phyloP scores from a whole-genome alignment of 2,329 filamentous ascomycete species.

The Epichloe bromicola region DNA sequence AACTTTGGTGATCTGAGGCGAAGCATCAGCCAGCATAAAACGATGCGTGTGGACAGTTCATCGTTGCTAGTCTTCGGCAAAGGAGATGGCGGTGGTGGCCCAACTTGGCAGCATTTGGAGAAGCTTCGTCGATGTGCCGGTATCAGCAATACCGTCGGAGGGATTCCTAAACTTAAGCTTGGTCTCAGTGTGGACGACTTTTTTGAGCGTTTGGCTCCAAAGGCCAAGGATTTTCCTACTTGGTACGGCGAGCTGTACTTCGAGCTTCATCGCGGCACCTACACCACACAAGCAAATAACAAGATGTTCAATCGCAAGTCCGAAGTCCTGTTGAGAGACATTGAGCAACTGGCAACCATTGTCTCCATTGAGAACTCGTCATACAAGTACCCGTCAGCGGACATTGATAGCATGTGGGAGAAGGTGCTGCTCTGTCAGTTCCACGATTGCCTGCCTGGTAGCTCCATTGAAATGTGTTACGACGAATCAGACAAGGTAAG shows the following conservation, averaged over 20 bases:
- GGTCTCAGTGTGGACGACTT: conserved; percentile 88
- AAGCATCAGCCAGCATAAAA: conserved; percentile 87
- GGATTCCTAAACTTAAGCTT: conserved; percentile 74
- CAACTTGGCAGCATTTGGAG: conserved; percentile 86
- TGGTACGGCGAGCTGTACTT: conserved; percentile 99
- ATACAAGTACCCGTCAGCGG: conserved; percentile 85
- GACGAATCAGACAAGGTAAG: conserved; percentile 75
- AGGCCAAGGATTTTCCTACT: conserved; percentile 67
- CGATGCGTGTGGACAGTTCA: conserved; percentile 81
- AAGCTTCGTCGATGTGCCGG: conserved; percentile 88
- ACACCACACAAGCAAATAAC: conserved; percentile 95
- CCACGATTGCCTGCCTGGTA: conserved; percentile 92
- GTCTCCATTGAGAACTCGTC: conserved; percentile 58
- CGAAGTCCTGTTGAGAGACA: conserved; percentile 72
- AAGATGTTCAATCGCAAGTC: conserved; percentile 85
- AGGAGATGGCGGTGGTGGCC: conserved; percentile 89
- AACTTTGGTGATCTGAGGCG: conserved; percentile 90
- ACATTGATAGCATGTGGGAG: conserved; percentile 97
- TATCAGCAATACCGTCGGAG: conserved; percentile 72
- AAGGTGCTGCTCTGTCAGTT: conserved; percentile 85
- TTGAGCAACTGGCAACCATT: conserved; percentile 78
- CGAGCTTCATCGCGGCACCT: conserved; percentile 90
- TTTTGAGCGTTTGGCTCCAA: conserved; percentile 74
- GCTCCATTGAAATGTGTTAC: conserved; percentile 95
- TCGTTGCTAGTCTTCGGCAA: conserved; percentile 92